A percentile compares a stretch with the other conserved stretches of the same genome.
These are phyloP conservation scores for Oryza brachyantha DNA, from an alignment of 176 grass and related monocot species.

Conservation along the genomic window DNA sequence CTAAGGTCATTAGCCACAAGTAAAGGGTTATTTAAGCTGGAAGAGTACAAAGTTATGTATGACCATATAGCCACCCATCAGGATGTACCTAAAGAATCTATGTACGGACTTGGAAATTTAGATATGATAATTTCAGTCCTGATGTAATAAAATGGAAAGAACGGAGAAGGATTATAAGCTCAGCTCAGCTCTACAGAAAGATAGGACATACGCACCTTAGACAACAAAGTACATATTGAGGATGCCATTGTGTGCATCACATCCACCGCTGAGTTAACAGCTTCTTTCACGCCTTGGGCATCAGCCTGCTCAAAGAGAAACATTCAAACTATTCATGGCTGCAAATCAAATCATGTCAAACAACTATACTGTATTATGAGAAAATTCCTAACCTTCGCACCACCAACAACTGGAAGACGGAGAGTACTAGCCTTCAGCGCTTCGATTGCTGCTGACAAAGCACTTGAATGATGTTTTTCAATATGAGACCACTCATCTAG, in stretches of 20 bases:
- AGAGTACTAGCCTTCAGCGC: conserved; percentile 95
- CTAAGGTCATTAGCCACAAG: not conserved
- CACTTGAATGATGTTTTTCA: conserved; percentile 79
- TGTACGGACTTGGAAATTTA: not conserved
- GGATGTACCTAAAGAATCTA: conserved; percentile 8
- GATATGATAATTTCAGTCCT: not conserved
- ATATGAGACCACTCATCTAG: conserved; percentile 84
- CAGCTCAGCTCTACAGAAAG: conserved; percentile 4
- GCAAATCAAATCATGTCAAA: conserved; percentile 11
- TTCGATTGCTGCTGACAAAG: conserved; percentile 77
- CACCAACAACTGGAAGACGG: conserved; percentile 85
- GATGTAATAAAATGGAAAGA: not conserved
- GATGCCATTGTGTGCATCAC: conserved; percentile 84
- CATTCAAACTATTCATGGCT: conserved; percentile 25
- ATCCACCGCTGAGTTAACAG: conserved; percentile 69
- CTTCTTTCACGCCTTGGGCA: conserved; percentile 71
- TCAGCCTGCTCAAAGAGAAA: conserved; percentile 63
- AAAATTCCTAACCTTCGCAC: conserved; percentile 75
- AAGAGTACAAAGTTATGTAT: not conserved
- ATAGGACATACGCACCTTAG: conserved; percentile 57
- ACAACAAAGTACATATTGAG: conserved; percentile 68
- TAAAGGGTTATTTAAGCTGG: not conserved
- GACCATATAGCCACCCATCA: conserved; percentile 3
- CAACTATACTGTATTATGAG: conserved; percentile 5
- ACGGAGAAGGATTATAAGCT: not conserved